Percentiles rank a stretch among this genome's conserved stretches.
Evolutionary conservation across 345 rosid genomes (phyloP).

Genomic region (Hypericum perforatum): DNA sequence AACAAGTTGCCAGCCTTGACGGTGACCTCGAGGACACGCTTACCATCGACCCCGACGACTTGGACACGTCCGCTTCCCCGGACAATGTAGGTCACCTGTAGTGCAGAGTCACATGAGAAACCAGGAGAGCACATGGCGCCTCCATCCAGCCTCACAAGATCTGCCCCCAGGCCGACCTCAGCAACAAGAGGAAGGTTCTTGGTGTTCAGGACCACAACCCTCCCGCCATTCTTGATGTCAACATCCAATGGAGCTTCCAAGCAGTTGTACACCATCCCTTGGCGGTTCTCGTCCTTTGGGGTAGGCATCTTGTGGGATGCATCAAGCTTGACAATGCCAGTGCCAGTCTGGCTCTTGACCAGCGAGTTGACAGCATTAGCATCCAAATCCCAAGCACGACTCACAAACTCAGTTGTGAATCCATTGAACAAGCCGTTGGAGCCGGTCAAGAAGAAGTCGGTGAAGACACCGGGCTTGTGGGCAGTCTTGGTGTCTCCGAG

Average conservation of each 20-base stretch:
- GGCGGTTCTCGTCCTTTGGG: constrained; percentile 42
- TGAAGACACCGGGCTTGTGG: constrained; percentile 69
- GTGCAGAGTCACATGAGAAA: constrained; percentile 82
- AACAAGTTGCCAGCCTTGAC: constrained; percentile 63
- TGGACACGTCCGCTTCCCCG: constrained; percentile 74
- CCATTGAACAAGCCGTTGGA: constrained; percentile 72
- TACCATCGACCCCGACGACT: constrained; percentile 64
- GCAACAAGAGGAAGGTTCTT: constrained; percentile 79
- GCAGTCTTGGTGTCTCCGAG: constrained; percentile 75
- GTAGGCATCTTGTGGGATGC: constrained; percentile 41
- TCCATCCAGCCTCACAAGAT: constrained; percentile 66
- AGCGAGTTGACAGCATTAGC: constrained; percentile 38
- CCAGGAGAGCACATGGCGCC: constrained; percentile 96
- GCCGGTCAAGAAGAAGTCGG: constrained; percentile 70
- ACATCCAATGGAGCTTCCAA: constrained; percentile 79
- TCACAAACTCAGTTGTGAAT: constrained; percentile 63
- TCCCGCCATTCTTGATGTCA: constrained; percentile 65
- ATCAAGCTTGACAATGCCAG: constrained; percentile 62
- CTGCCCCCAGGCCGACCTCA: constrained; percentile 83
- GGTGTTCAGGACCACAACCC: constrained; percentile 75
- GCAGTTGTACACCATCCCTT: constrained; percentile 63
- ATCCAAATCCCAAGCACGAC: constrained; percentile 63
- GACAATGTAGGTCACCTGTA: constrained; percentile 73
- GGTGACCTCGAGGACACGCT: constrained; percentile 57
- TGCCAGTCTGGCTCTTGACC: constrained; percentile 37